Evolutionary conservation across 1,284 basidiomycete genomes (phyloP).

Genomic region (Termitomyces sp.): DNA sequence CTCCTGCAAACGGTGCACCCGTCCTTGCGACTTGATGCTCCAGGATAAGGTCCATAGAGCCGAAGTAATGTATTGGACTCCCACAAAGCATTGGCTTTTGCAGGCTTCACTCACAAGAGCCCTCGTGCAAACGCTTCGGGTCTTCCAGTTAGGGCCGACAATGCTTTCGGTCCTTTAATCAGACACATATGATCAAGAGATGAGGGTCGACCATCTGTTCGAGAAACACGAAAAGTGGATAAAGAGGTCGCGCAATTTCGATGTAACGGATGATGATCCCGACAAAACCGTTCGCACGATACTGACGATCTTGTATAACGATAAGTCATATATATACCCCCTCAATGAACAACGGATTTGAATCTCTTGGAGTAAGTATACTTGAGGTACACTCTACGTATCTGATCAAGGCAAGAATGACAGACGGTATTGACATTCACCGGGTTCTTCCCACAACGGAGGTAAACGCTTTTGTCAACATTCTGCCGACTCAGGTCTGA

Average conservation of each 20-base stretch:
- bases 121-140: slow-evolving; percentile 45
- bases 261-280: slow-evolving; percentile 37
- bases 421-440: background rate
- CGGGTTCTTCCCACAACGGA: background rate
- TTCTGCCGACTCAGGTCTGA: background rate
- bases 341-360: background rate
- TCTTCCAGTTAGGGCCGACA: slow-evolving; percentile 64
- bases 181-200: slow-evolving; percentile 42
- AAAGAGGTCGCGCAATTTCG: slow-evolving; percentile 69
- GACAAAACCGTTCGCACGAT: slow-evolving; percentile 1
- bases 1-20: slow-evolving; percentile 82
- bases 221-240: slow-evolving; percentile 51
- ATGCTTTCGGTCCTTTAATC: slow-evolving; percentile 56
- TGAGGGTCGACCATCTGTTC: slow-evolving; percentile 57
- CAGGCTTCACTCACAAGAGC: slow-evolving; percentile 85
- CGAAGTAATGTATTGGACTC: slow-evolving; percentile 76
- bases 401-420: background rate
- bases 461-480: background rate
- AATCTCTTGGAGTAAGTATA: background rate
- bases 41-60: slow-evolving; percentile 80
- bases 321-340: slow-evolving; percentile 1
- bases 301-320: slow-evolving; percentile 5
- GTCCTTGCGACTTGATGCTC: slow-evolving; percentile 82
- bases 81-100: slow-evolving; percentile 87
- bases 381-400: background rate